Evolutionary conservation across 306 rosid genomes (phyloP).

Genomic region (Cucumis hystrix): DNA sequence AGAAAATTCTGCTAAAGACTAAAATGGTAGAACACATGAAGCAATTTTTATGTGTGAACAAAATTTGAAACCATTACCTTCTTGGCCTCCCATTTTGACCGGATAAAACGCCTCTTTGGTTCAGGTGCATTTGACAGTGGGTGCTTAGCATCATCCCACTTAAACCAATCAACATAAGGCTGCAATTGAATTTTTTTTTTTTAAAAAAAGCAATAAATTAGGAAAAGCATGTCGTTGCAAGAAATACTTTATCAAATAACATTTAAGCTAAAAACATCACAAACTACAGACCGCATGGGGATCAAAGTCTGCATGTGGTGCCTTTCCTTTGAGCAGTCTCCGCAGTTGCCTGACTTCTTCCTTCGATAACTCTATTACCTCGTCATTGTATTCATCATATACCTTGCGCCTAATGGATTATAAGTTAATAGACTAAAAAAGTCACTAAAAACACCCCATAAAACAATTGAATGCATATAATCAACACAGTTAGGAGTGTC

Average conservation of each 20-base stretch:
- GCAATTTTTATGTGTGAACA: not conserved
- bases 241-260: not conserved
- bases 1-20: not conserved
- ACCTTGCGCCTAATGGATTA: constrained; percentile 54
- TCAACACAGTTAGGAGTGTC: not conserved
- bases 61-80: constrained; percentile 28
- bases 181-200: constrained; percentile 13
- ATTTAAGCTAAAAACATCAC: not conserved
- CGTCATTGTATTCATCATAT: constrained; percentile 70
- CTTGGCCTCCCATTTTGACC: constrained; percentile 84
- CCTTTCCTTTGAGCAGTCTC: constrained; percentile 49
- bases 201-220: not conserved
- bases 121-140: constrained; percentile 92
- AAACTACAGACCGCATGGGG: constrained; percentile 51
- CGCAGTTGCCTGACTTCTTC: constrained; percentile 50
- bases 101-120: constrained; percentile 93
- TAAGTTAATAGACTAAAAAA: constrained; percentile 5
- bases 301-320: constrained; percentile 77
- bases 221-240: not conserved
- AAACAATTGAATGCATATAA: not conserved
- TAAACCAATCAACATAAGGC: constrained; percentile 87
- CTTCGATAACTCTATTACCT: constrained; percentile 54
- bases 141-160: constrained; percentile 74
- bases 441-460: not conserved
- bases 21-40: not conserved